A percentile compares a stretch with the other conserved stretches of the same genome.
Evolutionary conservation across 257 asterid species (phyloP).

Genomic region (Przewalskia tangutica): DNA sequence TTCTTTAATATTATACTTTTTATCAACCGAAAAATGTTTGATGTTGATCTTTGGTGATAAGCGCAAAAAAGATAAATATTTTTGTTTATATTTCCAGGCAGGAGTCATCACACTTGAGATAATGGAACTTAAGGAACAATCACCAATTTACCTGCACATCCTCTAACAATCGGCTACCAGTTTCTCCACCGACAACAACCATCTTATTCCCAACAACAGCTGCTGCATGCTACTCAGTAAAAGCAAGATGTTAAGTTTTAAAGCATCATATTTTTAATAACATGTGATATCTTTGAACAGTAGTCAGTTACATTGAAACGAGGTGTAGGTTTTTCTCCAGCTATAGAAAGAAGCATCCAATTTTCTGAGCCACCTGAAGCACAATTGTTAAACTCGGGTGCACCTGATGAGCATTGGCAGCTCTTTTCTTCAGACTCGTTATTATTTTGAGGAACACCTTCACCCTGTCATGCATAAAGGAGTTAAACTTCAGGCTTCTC

Average conservation of each 20-base stretch:
- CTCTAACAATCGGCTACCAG: constrained; percentile 66
- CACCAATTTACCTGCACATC: constrained; percentile 70
- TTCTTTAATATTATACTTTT: not conserved
- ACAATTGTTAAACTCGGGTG: constrained; percentile 60
- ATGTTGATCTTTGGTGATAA: not conserved
- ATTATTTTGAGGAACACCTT: constrained; percentile 33
- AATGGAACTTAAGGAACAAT: not conserved
- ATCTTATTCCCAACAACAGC: constrained; percentile 90
- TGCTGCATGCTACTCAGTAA: constrained; percentile 77
- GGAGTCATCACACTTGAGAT: not conserved
- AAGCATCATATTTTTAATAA: not conserved
- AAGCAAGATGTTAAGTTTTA: constrained; percentile 7
- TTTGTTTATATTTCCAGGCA: not conserved
- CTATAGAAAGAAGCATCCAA: constrained; percentile 84
- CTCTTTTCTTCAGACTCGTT: constrained; percentile 51
- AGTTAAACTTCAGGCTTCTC: constrained; percentile 6
- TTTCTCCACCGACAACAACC: constrained; percentile 99
- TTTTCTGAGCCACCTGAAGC: constrained; percentile 82
- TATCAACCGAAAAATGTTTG: not conserved
- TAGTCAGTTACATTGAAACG: constrained; percentile 58
- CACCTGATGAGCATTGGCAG: constrained; percentile 46
- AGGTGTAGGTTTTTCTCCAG: constrained; percentile 85
- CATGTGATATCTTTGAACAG: not conserved
- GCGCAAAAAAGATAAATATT: not conserved
- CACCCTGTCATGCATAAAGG: constrained; percentile 41